phyloP scores from a whole-genome alignment of 306 rosid genomes.

The Boehmeria nivea region DNA sequence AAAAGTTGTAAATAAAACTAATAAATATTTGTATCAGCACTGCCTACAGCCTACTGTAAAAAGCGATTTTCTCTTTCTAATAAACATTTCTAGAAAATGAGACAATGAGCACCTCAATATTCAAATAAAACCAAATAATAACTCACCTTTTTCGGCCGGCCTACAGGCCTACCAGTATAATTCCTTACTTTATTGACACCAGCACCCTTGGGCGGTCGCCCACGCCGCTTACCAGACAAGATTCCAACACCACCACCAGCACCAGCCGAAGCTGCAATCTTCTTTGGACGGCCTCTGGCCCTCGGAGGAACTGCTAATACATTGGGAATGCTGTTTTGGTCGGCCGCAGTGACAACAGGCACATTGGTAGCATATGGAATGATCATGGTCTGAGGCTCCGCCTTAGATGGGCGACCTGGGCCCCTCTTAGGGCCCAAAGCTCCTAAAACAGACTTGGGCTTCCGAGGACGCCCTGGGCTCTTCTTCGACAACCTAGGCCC shows the following conservation, averaged over 20 bases:
- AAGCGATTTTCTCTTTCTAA: too few relatives aligned
- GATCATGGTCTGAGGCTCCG: conserved; percentile 34
- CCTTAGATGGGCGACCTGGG: conserved; percentile 66
- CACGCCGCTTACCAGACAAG: conserved; percentile 21
- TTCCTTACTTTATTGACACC: conserved; percentile 17
- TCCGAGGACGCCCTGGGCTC: conserved; percentile 52
- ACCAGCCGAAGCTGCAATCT: conserved; percentile 12
- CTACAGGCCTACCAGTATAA: conserved; percentile 49
- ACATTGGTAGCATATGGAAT: conserved; percentile 46
- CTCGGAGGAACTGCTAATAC: conserved; percentile 12
- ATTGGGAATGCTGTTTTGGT: conserved; percentile 15
- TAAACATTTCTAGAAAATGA: too few relatives aligned
- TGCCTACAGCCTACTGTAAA: too few relatives aligned
- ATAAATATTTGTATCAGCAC: too few relatives aligned
- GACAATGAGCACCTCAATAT: neutral
- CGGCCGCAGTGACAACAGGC: conserved; percentile 24
- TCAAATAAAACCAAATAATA: neutral
- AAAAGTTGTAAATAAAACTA: too few relatives aligned
- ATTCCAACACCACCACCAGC: conserved; percentile 2
- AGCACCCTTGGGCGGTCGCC: conserved; percentile 28
- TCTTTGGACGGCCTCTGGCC: conserved; percentile 66
- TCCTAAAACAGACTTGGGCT: conserved; percentile 25
- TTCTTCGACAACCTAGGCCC: conserved; percentile 28
- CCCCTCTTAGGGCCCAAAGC: conserved; percentile 40
- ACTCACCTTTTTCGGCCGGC: conserved; percentile 79